These are phyloP conservation scores for Chrysoporthe austroafricana DNA, from an alignment of 2,329 filamentous ascomycete genomes.

Conservation along the genomic window DNA sequence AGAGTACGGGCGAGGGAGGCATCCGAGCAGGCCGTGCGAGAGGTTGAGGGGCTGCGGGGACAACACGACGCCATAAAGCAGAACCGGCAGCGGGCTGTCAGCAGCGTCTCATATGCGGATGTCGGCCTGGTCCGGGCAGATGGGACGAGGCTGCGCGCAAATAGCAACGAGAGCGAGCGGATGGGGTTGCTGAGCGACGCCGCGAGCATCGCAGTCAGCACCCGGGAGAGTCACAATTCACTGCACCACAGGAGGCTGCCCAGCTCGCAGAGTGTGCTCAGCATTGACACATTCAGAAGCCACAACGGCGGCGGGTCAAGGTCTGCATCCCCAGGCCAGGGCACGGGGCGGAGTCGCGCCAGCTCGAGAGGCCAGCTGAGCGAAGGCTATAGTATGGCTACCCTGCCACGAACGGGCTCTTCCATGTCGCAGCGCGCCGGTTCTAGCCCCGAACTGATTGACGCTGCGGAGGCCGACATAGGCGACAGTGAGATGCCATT, in stretches of 20 bases:
- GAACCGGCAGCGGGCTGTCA: constrained; percentile 68
- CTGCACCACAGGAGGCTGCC: constrained; percentile 47
- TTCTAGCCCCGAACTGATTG: constrained; percentile 57
- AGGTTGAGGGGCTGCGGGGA: constrained; percentile 62
- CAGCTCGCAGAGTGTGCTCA: constrained; percentile 60
- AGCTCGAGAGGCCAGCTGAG: constrained; percentile 42
- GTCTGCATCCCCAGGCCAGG: constrained; percentile 31
- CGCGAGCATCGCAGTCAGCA: constrained; percentile 58
- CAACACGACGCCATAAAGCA: constrained; percentile 60
- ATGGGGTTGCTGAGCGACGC: constrained; percentile 73
- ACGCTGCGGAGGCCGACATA: constrained; percentile 49
- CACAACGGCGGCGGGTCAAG: constrained; percentile 26
- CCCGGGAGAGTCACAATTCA: constrained; percentile 24
- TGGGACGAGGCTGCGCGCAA: constrained; percentile 73
- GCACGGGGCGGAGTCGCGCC: constrained; percentile 41
- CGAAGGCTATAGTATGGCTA: constrained; percentile 35
- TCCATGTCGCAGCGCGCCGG: constrained; percentile 45
- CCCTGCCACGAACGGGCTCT: constrained; percentile 30
- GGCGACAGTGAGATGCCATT: constrained; percentile 51
- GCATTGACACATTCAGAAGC: constrained; percentile 46
- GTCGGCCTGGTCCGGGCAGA: constrained; percentile 78
- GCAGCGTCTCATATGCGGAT: constrained; percentile 76
- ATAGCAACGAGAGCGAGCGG: constrained; percentile 73
- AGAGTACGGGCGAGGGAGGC: constrained; percentile 58
- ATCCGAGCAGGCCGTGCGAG: constrained; percentile 51